Evolutionary conservation across 2,329 filamentous ascomycete species (phyloP), one percentile per base, ranked within the genome.

Genomic region (Diplocarpon rosae): DNA sequence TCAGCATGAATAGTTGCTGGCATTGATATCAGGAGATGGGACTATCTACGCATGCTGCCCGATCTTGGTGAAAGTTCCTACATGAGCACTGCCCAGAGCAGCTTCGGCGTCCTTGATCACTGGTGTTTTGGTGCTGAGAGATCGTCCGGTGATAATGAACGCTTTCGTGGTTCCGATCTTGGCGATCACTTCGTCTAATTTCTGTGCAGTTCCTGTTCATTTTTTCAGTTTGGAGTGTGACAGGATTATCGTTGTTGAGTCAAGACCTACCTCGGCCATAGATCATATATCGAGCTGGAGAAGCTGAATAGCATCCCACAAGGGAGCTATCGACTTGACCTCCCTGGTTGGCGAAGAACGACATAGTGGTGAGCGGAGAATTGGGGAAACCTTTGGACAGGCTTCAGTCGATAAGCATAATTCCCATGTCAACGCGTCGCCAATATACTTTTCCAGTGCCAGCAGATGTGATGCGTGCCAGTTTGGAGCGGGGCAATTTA

Each of bases 71-170:
- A 75, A 76, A 0, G 73, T 76, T 47, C 70, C 70, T 2, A 71
- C 72, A 53, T 74, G 71, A 35, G 60, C 52, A 12, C 61, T 50
- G 5, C 65, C 66, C 0, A 77, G 62, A 0, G 71, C 59, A 10
- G 63, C 50, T 59, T 76, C 71, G 13, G 76, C 65, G 39, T 70
- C 61, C 43, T 67, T 65, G 49, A 77, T 66, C 7, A 77, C 62
- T 0, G 65, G 62, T 0, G 73, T 76, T 52, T 75, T 76, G 34
- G 59, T 71, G 6, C 70, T 69, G 6, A 77, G 65, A 0, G 72
- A 75, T 34, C 59, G 63, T 17, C 72, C 72, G 1, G 73, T 76
- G 36, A 77, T 68, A 54, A 77, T 72, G 60, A 76, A 76, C 1
- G 72, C 73, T 60, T 73, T 74, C 41, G 71, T 73, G 2, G 54